Evolutionary conservation across 495 filamentous ascomycete genomes (phyloP).

Genomic region (Penicillium psychrofluorescens): DNA sequence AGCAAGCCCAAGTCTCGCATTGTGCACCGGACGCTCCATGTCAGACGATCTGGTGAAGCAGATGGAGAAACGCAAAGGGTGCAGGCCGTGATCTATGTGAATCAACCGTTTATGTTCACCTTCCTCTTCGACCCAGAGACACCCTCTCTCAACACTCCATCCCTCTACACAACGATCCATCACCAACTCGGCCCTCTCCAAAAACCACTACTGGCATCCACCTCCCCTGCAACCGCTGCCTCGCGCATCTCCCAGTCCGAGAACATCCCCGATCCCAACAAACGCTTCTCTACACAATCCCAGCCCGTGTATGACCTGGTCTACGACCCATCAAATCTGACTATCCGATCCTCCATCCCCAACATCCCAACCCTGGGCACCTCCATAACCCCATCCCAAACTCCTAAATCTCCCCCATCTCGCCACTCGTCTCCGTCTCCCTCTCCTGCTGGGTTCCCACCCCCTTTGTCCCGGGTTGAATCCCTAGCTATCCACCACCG

Average conservation of each 20-base stretch:
- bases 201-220: slow-evolving; percentile 61
- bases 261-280: slow-evolving; percentile 15
- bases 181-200: slow-evolving; percentile 74
- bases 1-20: slow-evolving; percentile 31
- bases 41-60: slow-evolving; percentile 19
- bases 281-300: slow-evolving; percentile 16
- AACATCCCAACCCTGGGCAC: slow-evolving; percentile 68
- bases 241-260: slow-evolving; percentile 37
- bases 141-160: slow-evolving; percentile 54
- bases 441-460: slow-evolving; percentile 44
- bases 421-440: slow-evolving; percentile 61
- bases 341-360: slow-evolving; percentile 76
- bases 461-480: slow-evolving; percentile 68
- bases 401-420: slow-evolving; percentile 7
- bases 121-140: slow-evolving; percentile 76
- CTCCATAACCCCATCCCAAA: slow-evolving; percentile 3
- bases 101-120: slow-evolving; percentile 84
- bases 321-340: slow-evolving; percentile 71
- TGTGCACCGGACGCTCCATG: slow-evolving; percentile 42
- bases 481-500: slow-evolving; percentile 87
- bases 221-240: slow-evolving; percentile 45
- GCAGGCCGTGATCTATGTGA: slow-evolving; percentile 65
- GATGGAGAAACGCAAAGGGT: slow-evolving; percentile 37
- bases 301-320: slow-evolving; percentile 74
- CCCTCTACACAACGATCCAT: slow-evolving; percentile 76